Base-by-base conservation (phyloP, 805 yeast genomes). In the Kuraishia ogatae region DNA sequence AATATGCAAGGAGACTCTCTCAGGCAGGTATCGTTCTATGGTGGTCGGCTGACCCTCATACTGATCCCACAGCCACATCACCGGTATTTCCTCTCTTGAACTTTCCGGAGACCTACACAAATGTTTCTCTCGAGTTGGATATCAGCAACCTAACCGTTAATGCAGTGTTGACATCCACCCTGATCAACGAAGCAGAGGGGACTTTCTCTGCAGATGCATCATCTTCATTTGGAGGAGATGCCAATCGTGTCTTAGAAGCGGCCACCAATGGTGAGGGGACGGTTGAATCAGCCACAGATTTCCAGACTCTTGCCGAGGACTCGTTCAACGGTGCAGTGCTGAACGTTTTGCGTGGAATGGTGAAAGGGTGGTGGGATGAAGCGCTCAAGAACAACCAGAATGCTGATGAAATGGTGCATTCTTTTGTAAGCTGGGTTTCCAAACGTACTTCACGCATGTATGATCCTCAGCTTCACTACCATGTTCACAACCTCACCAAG, bases 281-380 rank as follows among this genome's bases (percentile, higher is more conserved):
- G 6, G 21, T n/a, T 46, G 22, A 10, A 19, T 20, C 39, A 17
- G 43, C 29, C 11, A 29, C 52, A 13, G 56, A 53, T n/a, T 57
- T 57, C 20, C 62, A 66, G 7, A 76, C 81, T 0, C 81, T 92
- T 61, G 87, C 93, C 15, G 89, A 85, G 60, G 96, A 93, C 66
- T 81, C 96, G 0, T 92, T 93, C 62, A 85, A 92, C 11, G 78
- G 84, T 0, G 81, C 87, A 0, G 88, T 97, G 1, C 73, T 94
- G 58, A 68, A 75, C 10, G 86, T 86, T 1, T 74, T 94, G 55
- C 80, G 96, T 64, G 67, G 77, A 7, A 73, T 94, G 79, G 87
- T 94, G 13, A 89, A 87, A 62, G 83, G 78, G 35, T 90, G 97
- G 97, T 93, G 97, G 97, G 96, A 90, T 63, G 87, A 84, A 63